Evolutionary conservation across 176 grass and related monocot species (phyloP).

Genomic region (maize (Zea mays)): Zm-B73-REFERENCE-NAM-5.0 NC_050099.1:245046501-245047000

Average conservation of each 20-base stretch:
- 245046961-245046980: slow-evolving; percentile 13
- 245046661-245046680: slow-evolving; percentile 44
- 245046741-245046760: slow-evolving; percentile 13
- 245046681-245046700: slow-evolving; percentile 41
- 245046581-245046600: slow-evolving; percentile 27
- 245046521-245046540: slow-evolving; percentile 46
- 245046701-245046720: slow-evolving; percentile 25
- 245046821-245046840: slow-evolving; percentile 68
- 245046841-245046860: slow-evolving; percentile 56
- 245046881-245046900: slow-evolving; percentile 71
- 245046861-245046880: slow-evolving; percentile 53
- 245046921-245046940: slow-evolving; percentile 96
- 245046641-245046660: slow-evolving; percentile 44
- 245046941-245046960: slow-evolving; percentile 97
- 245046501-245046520: neutral
- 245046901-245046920: slow-evolving; percentile 80
- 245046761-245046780: slow-evolving; percentile 80
- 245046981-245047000: slow-evolving; percentile 10
- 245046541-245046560: slow-evolving; percentile 37
- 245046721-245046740: neutral
- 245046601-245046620: slow-evolving; percentile 53
- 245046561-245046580: slow-evolving; percentile 32
- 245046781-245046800: slow-evolving; percentile 65
- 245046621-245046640: slow-evolving; percentile 35
- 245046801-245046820: slow-evolving; percentile 59